phyloP scores from a whole-genome alignment of 2,329 filamentous ascomycete genomes.

The Neocucurbitaria cava region DNA sequence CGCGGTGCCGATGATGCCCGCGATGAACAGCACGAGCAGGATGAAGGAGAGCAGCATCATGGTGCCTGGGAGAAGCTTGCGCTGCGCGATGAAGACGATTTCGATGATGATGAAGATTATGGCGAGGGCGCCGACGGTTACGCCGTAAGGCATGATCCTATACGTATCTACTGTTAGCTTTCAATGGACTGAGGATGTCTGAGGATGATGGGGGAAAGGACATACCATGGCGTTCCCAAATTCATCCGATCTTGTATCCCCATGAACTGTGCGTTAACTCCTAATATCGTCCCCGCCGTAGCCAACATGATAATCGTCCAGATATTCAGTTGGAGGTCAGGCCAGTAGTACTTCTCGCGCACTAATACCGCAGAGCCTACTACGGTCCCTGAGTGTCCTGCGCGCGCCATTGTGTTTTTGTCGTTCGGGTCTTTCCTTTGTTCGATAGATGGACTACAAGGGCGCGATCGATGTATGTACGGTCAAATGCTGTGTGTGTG shows the following conservation, averaged over 20 bases:
- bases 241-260: constrained; percentile 62
- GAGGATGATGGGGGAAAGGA: constrained; percentile 6
- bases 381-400: constrained; percentile 40
- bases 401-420: constrained; percentile 43
- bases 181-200: too few species aligned
- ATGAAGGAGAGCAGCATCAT: constrained; percentile 68
- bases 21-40: constrained; percentile 66
- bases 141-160: constrained; percentile 71
- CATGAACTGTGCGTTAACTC: constrained; percentile 68
- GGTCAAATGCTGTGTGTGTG: background rate
- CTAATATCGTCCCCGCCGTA: constrained; percentile 63
- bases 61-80: constrained; percentile 64
- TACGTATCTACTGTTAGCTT: constrained; percentile 11
- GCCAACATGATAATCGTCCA: constrained; percentile 70
- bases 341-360: constrained; percentile 67
- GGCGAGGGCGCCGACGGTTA: constrained; percentile 63
- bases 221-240: constrained; percentile 67
- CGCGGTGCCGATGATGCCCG: constrained; percentile 67
- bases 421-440: background rate
- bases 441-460: too few species aligned
- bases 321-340: constrained; percentile 68
- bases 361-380: constrained; percentile 52
- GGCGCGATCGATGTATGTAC: too few species aligned
- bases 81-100: constrained; percentile 62
- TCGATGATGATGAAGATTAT: constrained; percentile 66